These are phyloP conservation scores for Pyricularia pennisetigena DNA, from an alignment of 2,329 filamentous ascomycete species.

Conservation along the genomic window DNA sequence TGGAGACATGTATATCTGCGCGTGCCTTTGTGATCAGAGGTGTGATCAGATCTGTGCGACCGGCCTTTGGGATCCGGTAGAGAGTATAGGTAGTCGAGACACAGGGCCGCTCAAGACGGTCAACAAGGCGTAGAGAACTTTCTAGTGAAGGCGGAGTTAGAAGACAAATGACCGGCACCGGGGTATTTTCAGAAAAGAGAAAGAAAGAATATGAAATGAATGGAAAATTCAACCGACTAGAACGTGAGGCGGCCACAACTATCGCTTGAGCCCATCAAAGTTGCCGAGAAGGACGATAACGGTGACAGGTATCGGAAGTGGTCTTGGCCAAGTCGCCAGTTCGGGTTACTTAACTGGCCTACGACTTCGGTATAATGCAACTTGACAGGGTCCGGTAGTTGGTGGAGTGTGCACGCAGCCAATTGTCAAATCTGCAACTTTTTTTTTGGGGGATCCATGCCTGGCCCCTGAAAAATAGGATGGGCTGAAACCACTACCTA, in stretches of 20 bases:
- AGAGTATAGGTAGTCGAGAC: not conserved
- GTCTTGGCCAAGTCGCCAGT: not conserved
- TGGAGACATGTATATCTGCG: not conserved
- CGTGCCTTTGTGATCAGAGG: not conserved
- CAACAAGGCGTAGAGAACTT: not conserved
- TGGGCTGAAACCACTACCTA: not conserved
- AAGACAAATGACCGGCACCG: not conserved
- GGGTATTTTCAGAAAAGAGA: not conserved
- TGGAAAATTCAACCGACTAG: not conserved
- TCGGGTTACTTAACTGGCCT: not conserved
- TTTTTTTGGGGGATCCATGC: not conserved
- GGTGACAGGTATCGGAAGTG: not conserved
- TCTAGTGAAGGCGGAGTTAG: not conserved
- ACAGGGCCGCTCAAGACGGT: not conserved
- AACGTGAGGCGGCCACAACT: not conserved
- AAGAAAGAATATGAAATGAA: not conserved
- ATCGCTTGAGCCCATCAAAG: not conserved
- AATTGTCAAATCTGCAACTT: not conserved
- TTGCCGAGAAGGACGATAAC: not conserved
- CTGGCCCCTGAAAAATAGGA: not conserved
- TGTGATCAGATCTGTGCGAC: not conserved
- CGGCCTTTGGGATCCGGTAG: not conserved
- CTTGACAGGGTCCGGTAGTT: not conserved
- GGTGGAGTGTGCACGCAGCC: not conserved
- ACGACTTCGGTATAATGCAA: not conserved